Conservation (phyloP, 2,329 filamentous ascomycete species). For the Huntiella moniliformis region DNA sequence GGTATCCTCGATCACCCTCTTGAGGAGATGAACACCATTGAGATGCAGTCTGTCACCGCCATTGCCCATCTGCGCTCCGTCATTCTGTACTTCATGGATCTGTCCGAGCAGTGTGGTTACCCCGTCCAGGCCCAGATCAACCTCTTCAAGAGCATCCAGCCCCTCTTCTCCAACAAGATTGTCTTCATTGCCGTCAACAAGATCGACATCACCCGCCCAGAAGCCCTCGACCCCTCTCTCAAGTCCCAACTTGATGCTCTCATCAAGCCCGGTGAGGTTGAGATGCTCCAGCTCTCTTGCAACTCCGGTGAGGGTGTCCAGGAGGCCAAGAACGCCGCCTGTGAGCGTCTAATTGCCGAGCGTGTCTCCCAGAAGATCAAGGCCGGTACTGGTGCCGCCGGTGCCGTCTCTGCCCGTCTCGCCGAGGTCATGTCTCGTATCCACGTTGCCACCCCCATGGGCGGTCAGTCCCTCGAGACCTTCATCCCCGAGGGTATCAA, state of each 20-base stretch:
- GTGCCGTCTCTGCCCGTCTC: conserved; percentile 60
- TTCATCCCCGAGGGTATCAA: conserved; percentile 79
- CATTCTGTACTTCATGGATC: conserved; percentile 95
- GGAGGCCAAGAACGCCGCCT: conserved; percentile 84
- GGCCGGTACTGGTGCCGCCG: conserved; percentile 62
- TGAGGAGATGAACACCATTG: conserved; percentile 99
- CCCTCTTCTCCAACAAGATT: conserved; percentile 90
- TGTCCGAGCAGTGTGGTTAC: conserved; percentile 93
- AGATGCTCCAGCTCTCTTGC: conserved; percentile 84
- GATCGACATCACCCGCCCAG: conserved; percentile 76
- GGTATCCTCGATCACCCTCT: conserved; percentile 94
- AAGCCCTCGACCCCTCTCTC: conserved; percentile 65
- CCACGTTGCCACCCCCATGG: conserved; percentile 88
- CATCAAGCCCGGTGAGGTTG: conserved; percentile 72
- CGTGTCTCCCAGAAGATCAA: conserved; percentile 92
- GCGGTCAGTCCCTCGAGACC: conserved; percentile 56
- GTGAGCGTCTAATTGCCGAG: conserved; percentile 81
- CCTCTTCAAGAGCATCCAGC: conserved; percentile 91
- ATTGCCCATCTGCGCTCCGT: conserved; percentile 92
- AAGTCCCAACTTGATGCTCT: conserved; percentile 63
- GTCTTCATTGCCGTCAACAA: conserved; percentile 98
- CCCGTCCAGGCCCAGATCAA: conserved; percentile 80
- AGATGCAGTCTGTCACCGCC: conserved; percentile 84
- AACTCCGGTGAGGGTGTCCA: conserved; percentile 89
- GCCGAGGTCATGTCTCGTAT: conserved; percentile 86